Percentiles rank a stretch among this genome's conserved stretches.
These are phyloP conservation scores for Solanum chacoense DNA, from an alignment of 305 asterid genomes.

Conservation along the genomic window DNA sequence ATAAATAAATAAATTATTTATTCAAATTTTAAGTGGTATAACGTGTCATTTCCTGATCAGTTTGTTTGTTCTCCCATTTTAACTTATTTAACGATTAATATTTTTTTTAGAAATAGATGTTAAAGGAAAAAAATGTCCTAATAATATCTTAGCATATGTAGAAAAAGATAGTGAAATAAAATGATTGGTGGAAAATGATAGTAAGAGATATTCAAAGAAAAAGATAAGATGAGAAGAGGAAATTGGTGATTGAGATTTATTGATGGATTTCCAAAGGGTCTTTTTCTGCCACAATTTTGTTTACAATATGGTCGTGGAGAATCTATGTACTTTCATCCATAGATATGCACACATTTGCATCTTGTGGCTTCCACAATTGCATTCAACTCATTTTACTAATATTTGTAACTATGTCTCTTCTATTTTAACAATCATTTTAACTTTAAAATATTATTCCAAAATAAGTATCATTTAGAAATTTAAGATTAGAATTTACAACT, in stretches of 20 bases:
- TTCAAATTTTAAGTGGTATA: neutral
- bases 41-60: neutral
- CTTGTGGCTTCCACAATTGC: neutral
- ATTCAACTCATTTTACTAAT: neutral
- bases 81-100: neutral
- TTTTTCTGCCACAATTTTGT: constrained; percentile 32
- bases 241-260: constrained; percentile 36
- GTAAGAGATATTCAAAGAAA: neutral
- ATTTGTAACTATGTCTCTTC: no score
- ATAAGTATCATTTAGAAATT: neutral
- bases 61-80: neutral
- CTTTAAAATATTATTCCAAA: no score
- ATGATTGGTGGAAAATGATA: neutral
- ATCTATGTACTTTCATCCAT: constrained; percentile 11
- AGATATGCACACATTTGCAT: constrained; percentile 6
- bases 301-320: constrained; percentile 1
- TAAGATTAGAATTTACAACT: neutral
- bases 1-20: neutral
- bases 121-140: neutral
- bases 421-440: no score
- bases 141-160: neutral
- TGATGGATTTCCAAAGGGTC: constrained; percentile 17
- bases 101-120: neutral
- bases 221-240: constrained; percentile 24
- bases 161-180: neutral